Evolutionary conservation across 495 filamentous ascomycete species (phyloP), one percentile per base, ranked within the genome.

Genomic region (Hypoxylon subgilvum): DNA sequence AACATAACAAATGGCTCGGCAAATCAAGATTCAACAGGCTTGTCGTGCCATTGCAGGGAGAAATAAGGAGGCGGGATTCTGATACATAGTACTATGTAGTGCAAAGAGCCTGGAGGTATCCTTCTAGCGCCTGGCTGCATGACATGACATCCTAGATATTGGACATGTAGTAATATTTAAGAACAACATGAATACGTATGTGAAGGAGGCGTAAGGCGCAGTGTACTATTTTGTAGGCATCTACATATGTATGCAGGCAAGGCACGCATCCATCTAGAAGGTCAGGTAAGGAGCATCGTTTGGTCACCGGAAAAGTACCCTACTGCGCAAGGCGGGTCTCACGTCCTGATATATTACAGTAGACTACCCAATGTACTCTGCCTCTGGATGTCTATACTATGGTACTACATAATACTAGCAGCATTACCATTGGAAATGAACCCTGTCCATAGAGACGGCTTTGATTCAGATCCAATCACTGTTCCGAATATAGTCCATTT

Each of bases 281-380:
- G 48, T 45, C 39, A 38, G 59, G 59, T 45, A 62, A 55, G 51
- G 52, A 63, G 42, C 59, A 49, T 34, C 25, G 36, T 48, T 49
- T 53, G 38, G 35, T 52, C 42, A 49, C 48, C 53, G 60, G 60
- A 48, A 63, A 63, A 49, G 60, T 52, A 48, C 36, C 60, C 53
- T 63, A 63, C 60, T 63, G 43, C 50, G 55, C 50, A 52, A 17
- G 23, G 55, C 50, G 50, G 61, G 61, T 51, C 50, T 59, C 31
- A 53, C 60, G 28, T 58, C n/a, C 49, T 61, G 48, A 52, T 58
- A 44, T 49, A 42, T 41, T 23, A 9, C 27, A 49, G 13, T 6
- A n/a, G 7, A 12, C 4, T 9, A 10, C 5, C 4, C 8, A 43
- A 47, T 22, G 40, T 46, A 53, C 39, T 46, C 41, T 30, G 40